Evolutionary conservation across 164 flowering plant species (phyloP).

Genomic region (Amborella trichopoda): DNA sequence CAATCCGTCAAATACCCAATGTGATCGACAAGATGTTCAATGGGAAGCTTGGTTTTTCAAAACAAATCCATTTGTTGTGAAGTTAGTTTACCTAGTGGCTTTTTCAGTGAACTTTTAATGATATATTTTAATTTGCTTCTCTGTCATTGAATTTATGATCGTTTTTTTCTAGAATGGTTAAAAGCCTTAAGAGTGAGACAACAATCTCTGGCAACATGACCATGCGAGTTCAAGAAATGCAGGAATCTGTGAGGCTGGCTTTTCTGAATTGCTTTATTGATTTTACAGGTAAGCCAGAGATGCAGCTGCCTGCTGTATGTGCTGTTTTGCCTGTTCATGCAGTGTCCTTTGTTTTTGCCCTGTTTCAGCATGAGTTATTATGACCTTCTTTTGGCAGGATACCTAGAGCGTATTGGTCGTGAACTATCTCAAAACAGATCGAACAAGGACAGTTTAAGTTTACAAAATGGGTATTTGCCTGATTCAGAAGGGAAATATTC

Average conservation of each 20-base stretch:
- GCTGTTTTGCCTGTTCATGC: too few relatives aligned
- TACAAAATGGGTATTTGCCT: conserved; percentile 51
- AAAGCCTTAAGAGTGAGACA: conserved; percentile 51
- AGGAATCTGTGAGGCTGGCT: conserved; percentile 77
- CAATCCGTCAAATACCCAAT: too few relatives aligned
- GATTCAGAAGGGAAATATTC: conserved; percentile 27
- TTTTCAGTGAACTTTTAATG: too few relatives aligned
- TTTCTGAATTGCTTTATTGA: conserved; percentile 84
- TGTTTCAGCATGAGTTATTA: too few relatives aligned
- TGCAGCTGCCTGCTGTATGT: too few relatives aligned
- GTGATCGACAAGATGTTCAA: too few relatives aligned
- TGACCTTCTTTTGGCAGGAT: too few relatives aligned
- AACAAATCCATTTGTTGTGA: too few relatives aligned
- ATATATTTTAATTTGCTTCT: too few relatives aligned
- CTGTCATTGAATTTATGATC: too few relatives aligned
- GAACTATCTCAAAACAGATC: conserved; percentile 46
- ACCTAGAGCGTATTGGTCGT: conserved; percentile 65
- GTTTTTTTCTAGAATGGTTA: conserved; percentile 54
- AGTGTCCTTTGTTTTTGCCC: background rate
- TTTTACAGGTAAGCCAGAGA: conserved; percentile 64
- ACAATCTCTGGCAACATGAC: conserved; percentile 59
- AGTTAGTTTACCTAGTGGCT: too few relatives aligned
- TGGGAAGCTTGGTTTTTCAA: too few relatives aligned
- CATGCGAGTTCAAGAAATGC: conserved; percentile 73
- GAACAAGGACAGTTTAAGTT: conserved; percentile 26